Evolutionary conservation across 768 basidiomycete species (phyloP).

Genomic region (Suillus cothurnatus): DNA sequence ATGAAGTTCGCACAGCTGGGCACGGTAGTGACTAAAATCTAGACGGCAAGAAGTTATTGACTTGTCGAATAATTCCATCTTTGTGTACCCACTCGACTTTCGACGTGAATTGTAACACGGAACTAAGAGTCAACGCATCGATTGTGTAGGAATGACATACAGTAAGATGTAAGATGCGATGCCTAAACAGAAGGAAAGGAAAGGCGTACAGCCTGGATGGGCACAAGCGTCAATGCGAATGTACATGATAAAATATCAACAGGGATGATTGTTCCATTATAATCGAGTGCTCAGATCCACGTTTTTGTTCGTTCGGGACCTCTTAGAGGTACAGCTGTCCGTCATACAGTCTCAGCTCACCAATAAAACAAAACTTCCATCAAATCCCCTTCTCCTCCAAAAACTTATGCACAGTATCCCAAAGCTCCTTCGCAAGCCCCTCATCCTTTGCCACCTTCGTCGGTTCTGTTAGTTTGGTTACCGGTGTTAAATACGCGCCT

Average conservation of each 20-base stretch:
- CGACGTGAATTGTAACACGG: not conserved
- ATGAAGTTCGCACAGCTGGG: too few relatives aligned
- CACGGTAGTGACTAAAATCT: too few relatives aligned
- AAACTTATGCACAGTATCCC: conserved; percentile 28
- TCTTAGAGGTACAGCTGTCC: not conserved
- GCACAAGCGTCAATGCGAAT: too few relatives aligned
- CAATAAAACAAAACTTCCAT: not conserved
- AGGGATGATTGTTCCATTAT: not conserved
- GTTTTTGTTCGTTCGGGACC: not conserved
- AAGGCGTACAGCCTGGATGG: too few relatives aligned
- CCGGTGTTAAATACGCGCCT: conserved; percentile 34
- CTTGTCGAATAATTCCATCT: too few relatives aligned
- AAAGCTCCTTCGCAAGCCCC: conserved; percentile 30
- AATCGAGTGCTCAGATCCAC: too few relatives aligned
- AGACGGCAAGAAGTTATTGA: too few relatives aligned
- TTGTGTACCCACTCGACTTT: not conserved
- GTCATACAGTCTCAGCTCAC: not conserved
- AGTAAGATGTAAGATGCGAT: not conserved
- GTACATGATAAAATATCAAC: not conserved
- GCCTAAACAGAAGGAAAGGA: not conserved
- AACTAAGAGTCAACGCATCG: not conserved
- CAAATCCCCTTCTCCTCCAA: conserved; percentile 26
- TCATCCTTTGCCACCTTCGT: conserved; percentile 20
- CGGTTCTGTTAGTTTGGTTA: conserved; percentile 18
- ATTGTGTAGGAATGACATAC: not conserved